Evolutionary conservation across 345 rosid species (phyloP).

Genomic region (Gossypium rotundifolium): DNA sequence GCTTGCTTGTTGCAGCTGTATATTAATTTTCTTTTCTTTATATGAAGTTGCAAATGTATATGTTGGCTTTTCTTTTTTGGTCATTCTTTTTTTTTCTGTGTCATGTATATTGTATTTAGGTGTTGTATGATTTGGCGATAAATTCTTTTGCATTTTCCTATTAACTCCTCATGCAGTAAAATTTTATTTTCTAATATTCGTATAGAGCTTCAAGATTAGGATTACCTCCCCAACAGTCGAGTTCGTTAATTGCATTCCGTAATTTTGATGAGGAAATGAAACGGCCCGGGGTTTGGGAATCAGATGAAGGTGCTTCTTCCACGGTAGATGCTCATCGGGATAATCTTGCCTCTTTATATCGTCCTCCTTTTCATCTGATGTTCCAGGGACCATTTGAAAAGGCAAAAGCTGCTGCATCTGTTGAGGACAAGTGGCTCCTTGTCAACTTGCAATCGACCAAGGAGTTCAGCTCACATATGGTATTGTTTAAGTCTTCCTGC

Average conservation of each 20-base stretch:
- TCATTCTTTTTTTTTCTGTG: neutral
- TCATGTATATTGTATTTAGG: neutral
- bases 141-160: neutral
- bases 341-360: slow-evolving; percentile 89
- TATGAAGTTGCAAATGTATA: neutral
- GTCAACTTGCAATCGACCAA: slow-evolving; percentile 75
- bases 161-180: neutral
- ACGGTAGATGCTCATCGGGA: slow-evolving; percentile 55
- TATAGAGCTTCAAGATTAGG: slow-evolving; percentile 52
- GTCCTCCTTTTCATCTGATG: slow-evolving; percentile 91
- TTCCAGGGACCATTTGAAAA: slow-evolving; percentile 86
- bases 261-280: slow-evolving; percentile 88
- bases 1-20: neutral
- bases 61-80: neutral
- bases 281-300: slow-evolving; percentile 82
- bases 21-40: neutral
- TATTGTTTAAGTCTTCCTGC: slow-evolving; percentile 10
- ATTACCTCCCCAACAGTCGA: slow-evolving; percentile 37
- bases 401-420: slow-evolving; percentile 76
- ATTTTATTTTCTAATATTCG: slow-evolving; percentile 1
- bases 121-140: neutral
- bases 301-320: slow-evolving; percentile 54
- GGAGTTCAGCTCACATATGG: slow-evolving; percentile 65
- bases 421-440: slow-evolving; percentile 90
- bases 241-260: slow-evolving; percentile 80